Evolutionary conservation across 2,329 filamentous ascomycete genomes (phyloP), one percentile per base, ranked within the genome.

Genomic region (Aspergillus puulaauensis): DNA sequence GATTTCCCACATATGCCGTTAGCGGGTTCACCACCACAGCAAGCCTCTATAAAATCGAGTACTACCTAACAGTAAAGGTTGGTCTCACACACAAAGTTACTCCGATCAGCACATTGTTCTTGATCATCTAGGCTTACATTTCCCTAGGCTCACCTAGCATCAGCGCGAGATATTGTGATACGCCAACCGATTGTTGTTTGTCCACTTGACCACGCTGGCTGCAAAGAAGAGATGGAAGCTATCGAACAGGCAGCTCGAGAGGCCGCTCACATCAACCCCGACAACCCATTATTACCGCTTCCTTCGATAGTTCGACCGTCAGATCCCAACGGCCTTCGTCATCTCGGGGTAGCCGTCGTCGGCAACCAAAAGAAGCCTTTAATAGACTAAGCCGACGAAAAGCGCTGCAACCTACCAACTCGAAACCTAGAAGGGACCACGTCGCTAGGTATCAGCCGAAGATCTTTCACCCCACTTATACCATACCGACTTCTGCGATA

Each of bases 151-250:
- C 89, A 93, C 76, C 82, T 98, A 75, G 91, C 90, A 52, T 90
- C 89, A 46, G 91, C 93, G 23, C 87, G 90, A 75, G 93, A 99
- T 72, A 96, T 99, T 55, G 82, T 87, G 31, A 82, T 98, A 44
- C 86, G 93, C 53, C 91, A 98, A 75, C 92, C 91, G 5, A 97
- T 99, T 57, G 91, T 98, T 35, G 95, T 98, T 52, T 98, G 93
- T 69, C 93, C 95, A 0, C 86, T 97, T 61, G 95, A 99, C 70
- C 91, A 97, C 70, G 91, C 96, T 64, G 90, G 89, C 15, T 99
- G 95, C 78, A 97, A 96, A 74, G 93, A 97, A 72, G 95, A 98
- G 77, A 97, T 99, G 91, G 93, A 96, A 68, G 93, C 93, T 39
- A 98, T 99, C 62, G 93, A 97, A 71, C 91, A 96, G 75, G 90